Evolutionary conservation across 352 stramenopile species (phyloP).

Genomic region (Blastocystis sp.): DNA sequence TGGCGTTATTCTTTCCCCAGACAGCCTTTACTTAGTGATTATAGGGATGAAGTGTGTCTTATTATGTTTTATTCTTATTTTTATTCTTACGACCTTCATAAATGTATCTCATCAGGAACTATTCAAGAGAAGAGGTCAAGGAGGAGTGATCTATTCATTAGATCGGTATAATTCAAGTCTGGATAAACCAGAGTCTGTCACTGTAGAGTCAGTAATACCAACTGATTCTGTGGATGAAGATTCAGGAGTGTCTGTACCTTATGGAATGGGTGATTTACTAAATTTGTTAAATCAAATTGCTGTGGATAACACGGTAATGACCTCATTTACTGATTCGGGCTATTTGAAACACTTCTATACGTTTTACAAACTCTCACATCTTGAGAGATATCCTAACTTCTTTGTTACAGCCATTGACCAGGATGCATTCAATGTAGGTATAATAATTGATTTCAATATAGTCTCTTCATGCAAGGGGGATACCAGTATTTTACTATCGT

Average conservation of each 20-base stretch:
- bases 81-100: neutral
- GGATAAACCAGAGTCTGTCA: no score
- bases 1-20: no score
- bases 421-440: neutral
- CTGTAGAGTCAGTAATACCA: no score
- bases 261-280: no score
- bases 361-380: slow-evolving; percentile 43
- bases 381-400: slow-evolving; percentile 58
- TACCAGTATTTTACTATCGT: neutral
- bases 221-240: no score
- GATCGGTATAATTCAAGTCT: no score
- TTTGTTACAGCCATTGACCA: slow-evolving; percentile 26
- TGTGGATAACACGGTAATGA: slow-evolving; percentile 39
- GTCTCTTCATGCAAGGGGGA: neutral
- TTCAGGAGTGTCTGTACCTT: no score
- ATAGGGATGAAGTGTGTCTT: neutral
- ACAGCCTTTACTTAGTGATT: neutral
- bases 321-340: slow-evolving; percentile 19
- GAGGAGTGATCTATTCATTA: neutral
- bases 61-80: neutral
- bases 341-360: slow-evolving; percentile 6
- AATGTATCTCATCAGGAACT: neutral
- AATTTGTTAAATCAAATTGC: neutral
- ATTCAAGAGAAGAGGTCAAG: neutral
- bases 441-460: neutral